phyloP scores from a whole-genome alignment of 495 filamentous ascomycete genomes.

The Melanomma pulvis-pyrius region DNA sequence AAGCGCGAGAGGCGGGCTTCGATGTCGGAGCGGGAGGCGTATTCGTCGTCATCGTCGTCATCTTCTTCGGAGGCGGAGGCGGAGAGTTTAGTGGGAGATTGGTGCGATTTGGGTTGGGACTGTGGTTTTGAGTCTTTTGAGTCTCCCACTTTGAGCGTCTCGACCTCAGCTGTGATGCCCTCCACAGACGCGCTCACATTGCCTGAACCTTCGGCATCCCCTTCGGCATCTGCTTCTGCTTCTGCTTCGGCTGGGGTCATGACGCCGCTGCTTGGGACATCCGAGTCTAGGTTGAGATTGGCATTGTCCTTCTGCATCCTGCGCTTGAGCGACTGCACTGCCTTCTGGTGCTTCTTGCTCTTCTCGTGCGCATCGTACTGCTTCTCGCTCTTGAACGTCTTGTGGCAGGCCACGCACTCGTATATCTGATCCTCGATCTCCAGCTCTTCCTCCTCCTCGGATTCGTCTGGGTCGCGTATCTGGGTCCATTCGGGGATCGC shows the following conservation, averaged over 20 bases:
- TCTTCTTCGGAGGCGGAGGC: conserved; percentile 4
- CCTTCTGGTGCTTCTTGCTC: conserved; percentile 93
- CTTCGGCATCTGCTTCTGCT: not conserved
- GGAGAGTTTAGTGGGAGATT: not conserved
- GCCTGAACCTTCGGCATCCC: not conserved
- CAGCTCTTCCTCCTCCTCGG: conserved; percentile 60
- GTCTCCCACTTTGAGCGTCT: conserved; percentile 23
- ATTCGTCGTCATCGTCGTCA: conserved; percentile 38
- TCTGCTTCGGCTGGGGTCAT: conserved; percentile 41
- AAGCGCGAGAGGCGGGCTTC: conserved; percentile 36
- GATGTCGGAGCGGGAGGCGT: conserved; percentile 41
- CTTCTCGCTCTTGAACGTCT: conserved; percentile 90
- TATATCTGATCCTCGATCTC: conserved; percentile 59
- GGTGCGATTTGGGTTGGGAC: not conserved
- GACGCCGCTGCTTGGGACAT: conserved; percentile 36
- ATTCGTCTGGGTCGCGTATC: conserved; percentile 55
- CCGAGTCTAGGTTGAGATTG: conserved; percentile 57
- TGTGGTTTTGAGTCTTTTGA: not conserved
- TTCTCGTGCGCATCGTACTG: conserved; percentile 93
- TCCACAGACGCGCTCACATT: conserved; percentile 9
- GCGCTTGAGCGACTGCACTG: conserved; percentile 72
- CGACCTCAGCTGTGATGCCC: conserved; percentile 6
- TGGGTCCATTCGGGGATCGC: conserved; percentile 79
- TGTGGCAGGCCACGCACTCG: conserved; percentile 90
- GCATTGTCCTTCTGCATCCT: conserved; percentile 82